Conservation (phyloP, 495 filamentous ascomycete species). For the Penicillium salamii region DNA sequence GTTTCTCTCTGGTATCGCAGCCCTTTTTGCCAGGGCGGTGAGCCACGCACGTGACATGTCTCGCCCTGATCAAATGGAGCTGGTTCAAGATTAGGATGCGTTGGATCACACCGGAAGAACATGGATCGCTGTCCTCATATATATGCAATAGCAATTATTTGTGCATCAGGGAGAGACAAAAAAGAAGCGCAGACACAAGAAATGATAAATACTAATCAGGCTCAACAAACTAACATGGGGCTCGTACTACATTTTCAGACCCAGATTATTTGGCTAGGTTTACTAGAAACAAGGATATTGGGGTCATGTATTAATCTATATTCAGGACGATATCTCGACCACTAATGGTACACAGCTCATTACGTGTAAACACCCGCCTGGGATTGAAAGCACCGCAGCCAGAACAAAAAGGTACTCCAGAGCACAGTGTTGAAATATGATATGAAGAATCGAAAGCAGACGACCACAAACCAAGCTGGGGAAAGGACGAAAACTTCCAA, state of each 20-base stretch:
- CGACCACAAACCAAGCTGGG: background rate
- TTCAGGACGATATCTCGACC: constrained; percentile 18
- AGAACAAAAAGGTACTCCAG: constrained; percentile 26
- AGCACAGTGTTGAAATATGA: constrained; percentile 25
- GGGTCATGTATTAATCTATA: constrained; percentile 28
- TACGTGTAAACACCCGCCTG: constrained; percentile 24
- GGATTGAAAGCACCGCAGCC: constrained; percentile 16
- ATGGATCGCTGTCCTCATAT: no score
- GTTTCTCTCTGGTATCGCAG: constrained; percentile 23
- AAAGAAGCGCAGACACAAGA: no score
- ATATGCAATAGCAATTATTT: no score
- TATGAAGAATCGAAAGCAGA: constrained; percentile 25
- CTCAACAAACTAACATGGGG: no score
- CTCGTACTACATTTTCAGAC: no score
- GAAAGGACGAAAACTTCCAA: constrained; percentile 1
- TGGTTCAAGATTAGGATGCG: no score
- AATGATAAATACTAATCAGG: no score
- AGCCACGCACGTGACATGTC: background rate
- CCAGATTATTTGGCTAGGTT: no score
- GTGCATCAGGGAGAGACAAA: no score
- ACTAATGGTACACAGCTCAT: constrained; percentile 25
- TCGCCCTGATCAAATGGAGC: background rate
- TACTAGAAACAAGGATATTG: background rate
- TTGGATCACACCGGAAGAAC: no score
- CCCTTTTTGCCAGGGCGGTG: constrained; percentile 32